phyloP scores from a whole-genome alignment of 2,329 filamentous ascomycete species.

The Hirsutella minnesotensis region DNA sequence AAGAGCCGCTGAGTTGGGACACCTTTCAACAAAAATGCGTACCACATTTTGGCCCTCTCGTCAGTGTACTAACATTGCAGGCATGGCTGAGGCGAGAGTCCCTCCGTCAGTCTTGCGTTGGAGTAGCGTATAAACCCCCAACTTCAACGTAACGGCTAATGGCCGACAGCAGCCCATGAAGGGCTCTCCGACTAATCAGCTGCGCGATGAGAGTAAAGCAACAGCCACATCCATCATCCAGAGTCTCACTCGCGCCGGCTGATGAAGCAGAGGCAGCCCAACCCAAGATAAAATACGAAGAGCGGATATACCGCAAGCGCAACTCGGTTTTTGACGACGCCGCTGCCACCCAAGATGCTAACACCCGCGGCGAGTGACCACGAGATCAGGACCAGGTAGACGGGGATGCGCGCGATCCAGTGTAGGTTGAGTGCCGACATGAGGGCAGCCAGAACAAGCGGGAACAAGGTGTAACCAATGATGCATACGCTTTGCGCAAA shows the following conservation, averaged over 20 bases:
- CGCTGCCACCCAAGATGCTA: conserved; percentile 89
- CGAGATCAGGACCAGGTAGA: conserved; percentile 76
- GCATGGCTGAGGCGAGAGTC: too few relatives aligned
- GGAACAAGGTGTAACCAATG: conserved; percentile 96
- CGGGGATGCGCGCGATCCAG: conserved; percentile 72
- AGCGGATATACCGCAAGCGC: conserved; percentile 89
- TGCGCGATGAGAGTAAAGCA: too few relatives aligned
- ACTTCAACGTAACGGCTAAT: too few relatives aligned
- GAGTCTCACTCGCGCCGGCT: conserved; percentile 35
- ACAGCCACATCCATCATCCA: neutral
- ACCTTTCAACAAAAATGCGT: too few relatives aligned
- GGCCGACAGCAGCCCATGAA: too few relatives aligned
- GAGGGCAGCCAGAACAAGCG: conserved; percentile 82
- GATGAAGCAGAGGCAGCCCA: conserved; percentile 95
- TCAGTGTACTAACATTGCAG: too few relatives aligned
- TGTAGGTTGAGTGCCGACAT: conserved; percentile 74
- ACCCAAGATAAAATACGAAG: conserved; percentile 85
- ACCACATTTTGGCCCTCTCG: too few relatives aligned
- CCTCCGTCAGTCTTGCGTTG: too few relatives aligned
- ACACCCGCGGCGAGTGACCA: conserved; percentile 95
- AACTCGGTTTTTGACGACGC: conserved; percentile 89
- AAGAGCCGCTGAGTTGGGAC: too few relatives aligned
- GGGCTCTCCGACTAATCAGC: too few relatives aligned
- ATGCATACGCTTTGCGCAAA: conserved; percentile 97
- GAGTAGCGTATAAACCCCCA: too few relatives aligned